Conservation (phyloP, 2,329 filamentous ascomycete species). For the Penicillium vulpinum region DNA sequence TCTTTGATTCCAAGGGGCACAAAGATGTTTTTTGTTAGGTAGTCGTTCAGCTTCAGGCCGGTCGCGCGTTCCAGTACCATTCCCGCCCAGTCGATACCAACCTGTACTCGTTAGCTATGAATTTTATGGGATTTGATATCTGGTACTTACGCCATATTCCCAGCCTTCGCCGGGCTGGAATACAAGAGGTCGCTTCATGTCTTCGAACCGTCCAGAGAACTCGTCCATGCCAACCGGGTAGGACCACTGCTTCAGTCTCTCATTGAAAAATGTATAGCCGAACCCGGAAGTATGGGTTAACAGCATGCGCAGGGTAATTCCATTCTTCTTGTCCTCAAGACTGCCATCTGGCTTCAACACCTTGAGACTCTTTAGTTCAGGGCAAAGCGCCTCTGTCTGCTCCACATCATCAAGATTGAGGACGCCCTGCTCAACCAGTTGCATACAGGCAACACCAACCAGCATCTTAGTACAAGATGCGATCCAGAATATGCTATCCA, state of each 20-base stretch:
- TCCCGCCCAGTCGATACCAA: conserved; percentile 57
- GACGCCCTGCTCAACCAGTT: conserved; percentile 47
- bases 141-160: conserved; percentile 57
- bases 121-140: not conserved
- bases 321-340: conserved; percentile 45
- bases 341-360: conserved; percentile 41
- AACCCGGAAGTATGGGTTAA: conserved; percentile 59
- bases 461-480: conserved; percentile 54
- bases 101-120: conserved; percentile 35
- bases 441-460: conserved; percentile 48
- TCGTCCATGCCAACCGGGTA: conserved; percentile 58
- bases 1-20: conserved; percentile 51
- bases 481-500: conserved; percentile 57
- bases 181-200: conserved; percentile 56
- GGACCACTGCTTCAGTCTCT: conserved; percentile 49
- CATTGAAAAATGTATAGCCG: conserved; percentile 58
- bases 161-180: conserved; percentile 65
- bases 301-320: conserved; percentile 61
- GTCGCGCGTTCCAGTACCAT: conserved; percentile 50
- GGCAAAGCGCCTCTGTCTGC: conserved; percentile 42
- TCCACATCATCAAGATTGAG: conserved; percentile 45
- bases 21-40: conserved; percentile 52
- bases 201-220: conserved; percentile 55
- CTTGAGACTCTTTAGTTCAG: conserved; percentile 46
- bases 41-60: conserved; percentile 49